phyloP scores from a whole-genome alignment of 805 yeast genomes.

The Yamadazyma paraphyllophila region DNA sequence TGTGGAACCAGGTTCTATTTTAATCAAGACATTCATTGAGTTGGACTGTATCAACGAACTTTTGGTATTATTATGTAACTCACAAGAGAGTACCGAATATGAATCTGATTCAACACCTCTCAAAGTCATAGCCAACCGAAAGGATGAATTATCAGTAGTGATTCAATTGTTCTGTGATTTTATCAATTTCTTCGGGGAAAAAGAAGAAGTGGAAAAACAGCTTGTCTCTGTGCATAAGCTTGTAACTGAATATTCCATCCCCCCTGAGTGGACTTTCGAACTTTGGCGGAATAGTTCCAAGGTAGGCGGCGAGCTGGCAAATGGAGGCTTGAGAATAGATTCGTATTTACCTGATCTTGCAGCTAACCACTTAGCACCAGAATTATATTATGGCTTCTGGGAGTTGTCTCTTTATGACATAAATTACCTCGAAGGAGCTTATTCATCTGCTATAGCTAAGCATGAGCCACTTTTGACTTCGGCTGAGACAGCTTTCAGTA shows the following conservation, averaged over 20 bases:
- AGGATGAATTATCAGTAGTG: slow-evolving; percentile 71
- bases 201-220: slow-evolving; percentile 24
- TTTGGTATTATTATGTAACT: slow-evolving; percentile 59
- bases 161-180: slow-evolving; percentile 61
- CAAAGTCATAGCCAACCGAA: slow-evolving; percentile 67
- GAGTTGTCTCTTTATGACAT: slow-evolving; percentile 69
- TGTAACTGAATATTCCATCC: slow-evolving; percentile 41
- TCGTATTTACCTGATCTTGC: background rate
- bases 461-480: slow-evolving; percentile 19
- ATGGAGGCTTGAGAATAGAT: too few relatives aligned
- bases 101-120: slow-evolving; percentile 45
- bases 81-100: slow-evolving; percentile 39
- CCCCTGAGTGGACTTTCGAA: slow-evolving; percentile 68
- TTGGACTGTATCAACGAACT: slow-evolving; percentile 56
- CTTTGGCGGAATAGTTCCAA: slow-evolving; percentile 58
- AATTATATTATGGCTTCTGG: slow-evolving; percentile 69
- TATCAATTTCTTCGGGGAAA: slow-evolving; percentile 48
- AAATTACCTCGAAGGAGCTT: slow-evolving; percentile 48
- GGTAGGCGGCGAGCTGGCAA: background rate
- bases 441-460: slow-evolving; percentile 46
- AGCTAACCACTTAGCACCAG: slow-evolving; percentile 24
- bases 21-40: slow-evolving; percentile 46
- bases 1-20: slow-evolving; percentile 44
- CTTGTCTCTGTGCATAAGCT: slow-evolving; percentile 45
- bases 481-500: slow-evolving; percentile 7